Evolutionary conservation across 2,329 filamentous ascomycete species (phyloP).

Genomic region (Mycosphaerella arachidis): DNA sequence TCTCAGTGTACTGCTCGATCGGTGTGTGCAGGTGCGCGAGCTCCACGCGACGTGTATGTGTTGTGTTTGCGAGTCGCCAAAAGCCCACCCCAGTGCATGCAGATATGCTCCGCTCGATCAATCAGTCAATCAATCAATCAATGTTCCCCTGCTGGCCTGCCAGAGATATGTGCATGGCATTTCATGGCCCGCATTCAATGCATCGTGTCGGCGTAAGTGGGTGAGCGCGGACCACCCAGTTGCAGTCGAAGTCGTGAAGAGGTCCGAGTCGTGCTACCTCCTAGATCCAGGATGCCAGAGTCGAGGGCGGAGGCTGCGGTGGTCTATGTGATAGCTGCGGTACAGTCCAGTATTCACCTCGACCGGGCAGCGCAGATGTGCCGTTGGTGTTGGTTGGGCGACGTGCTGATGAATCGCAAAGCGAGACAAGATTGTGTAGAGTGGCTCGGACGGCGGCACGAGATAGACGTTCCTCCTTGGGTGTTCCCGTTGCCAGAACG

Average conservation of each 20-base stretch:
- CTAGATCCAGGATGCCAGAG: background rate
- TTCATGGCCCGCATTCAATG: background rate
- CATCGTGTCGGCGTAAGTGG: background rate
- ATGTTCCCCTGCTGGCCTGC: background rate
- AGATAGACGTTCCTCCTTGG: background rate
- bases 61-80: background rate
- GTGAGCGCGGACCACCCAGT: background rate
- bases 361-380: background rate
- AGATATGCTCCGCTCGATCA: background rate
- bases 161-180: background rate
- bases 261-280: background rate
- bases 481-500: background rate
- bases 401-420: background rate
- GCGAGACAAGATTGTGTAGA: background rate
- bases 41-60: background rate
- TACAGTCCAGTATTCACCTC: background rate
- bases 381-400: background rate
- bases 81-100: background rate
- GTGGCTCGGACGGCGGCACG: background rate
- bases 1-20: slow-evolving; percentile 10
- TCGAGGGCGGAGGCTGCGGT: background rate
- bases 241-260: background rate
- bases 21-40: background rate
- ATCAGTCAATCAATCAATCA: background rate
- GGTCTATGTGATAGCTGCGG: background rate